Conservation (phyloP, 768 basidiomycete species). For the Cubamyces lactineus region DNA sequence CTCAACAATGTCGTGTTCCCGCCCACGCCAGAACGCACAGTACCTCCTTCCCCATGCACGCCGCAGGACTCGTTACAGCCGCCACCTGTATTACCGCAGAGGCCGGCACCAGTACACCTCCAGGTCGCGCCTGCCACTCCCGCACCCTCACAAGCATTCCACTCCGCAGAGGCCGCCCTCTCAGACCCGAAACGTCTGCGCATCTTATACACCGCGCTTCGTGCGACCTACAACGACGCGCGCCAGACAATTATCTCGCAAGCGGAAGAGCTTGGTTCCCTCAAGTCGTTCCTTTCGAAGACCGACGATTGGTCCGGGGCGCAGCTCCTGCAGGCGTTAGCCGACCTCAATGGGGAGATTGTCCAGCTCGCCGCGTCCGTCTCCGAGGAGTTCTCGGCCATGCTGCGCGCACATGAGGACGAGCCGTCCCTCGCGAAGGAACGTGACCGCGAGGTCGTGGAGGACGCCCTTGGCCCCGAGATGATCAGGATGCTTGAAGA, state of each 20-base stretch:
- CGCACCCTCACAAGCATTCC: not conserved
- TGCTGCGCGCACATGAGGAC: constrained; percentile 28
- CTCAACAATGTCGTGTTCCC: constrained; percentile 25
- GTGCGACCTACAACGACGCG: constrained; percentile 30
- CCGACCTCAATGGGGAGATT: constrained; percentile 40
- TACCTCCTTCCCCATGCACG: constrained; percentile 3
- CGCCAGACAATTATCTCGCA: constrained; percentile 32
- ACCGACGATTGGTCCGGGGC: constrained; percentile 40
- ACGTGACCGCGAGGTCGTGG: constrained; percentile 34
- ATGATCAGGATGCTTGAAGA: constrained; percentile 34
- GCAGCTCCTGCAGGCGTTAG: constrained; percentile 38
- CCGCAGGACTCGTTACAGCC: constrained; percentile 3
- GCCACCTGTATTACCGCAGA: not conserved
- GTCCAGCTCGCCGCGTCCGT: constrained; percentile 40
- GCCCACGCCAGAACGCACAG: constrained; percentile 19
- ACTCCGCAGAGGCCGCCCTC: constrained; percentile 23
- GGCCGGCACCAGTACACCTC: not conserved
- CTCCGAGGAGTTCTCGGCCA: constrained; percentile 35
- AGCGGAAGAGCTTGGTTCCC: constrained; percentile 37
- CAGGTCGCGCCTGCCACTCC: not conserved
- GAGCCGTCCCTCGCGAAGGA: constrained; percentile 23
- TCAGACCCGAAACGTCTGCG: constrained; percentile 26
- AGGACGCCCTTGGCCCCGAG: constrained; percentile 34
- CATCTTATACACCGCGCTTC: constrained; percentile 30
- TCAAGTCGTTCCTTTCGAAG: constrained; percentile 40